phyloP scores from a whole-genome alignment of 2,329 filamentous ascomycete genomes.

The Phaeoacremonium minimum region DNA sequence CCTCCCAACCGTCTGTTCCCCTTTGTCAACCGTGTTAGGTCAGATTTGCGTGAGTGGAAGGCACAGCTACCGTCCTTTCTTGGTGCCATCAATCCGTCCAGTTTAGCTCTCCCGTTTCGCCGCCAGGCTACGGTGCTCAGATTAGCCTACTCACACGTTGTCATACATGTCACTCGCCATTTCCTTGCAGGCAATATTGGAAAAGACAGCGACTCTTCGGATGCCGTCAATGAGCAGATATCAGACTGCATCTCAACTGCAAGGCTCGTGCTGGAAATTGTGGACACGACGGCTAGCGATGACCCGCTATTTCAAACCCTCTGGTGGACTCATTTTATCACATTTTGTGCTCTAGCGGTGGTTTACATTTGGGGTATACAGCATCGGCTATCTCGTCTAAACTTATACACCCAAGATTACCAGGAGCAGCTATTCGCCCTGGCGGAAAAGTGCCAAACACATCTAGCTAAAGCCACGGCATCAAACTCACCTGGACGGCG shows the following conservation, averaged over 20 bases:
- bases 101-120: slow-evolving; percentile 37
- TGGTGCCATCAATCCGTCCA: slow-evolving; percentile 35
- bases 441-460: slow-evolving; percentile 40
- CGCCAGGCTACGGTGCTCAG: slow-evolving; percentile 48
- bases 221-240: slow-evolving; percentile 27
- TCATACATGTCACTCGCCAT: slow-evolving; percentile 50
- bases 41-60: slow-evolving; percentile 33
- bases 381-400: slow-evolving; percentile 14
- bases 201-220: slow-evolving; percentile 14
- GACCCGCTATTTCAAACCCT: slow-evolving; percentile 39
- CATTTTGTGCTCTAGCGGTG: slow-evolving; percentile 49
- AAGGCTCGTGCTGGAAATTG: slow-evolving; percentile 35
- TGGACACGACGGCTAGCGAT: slow-evolving; percentile 32
- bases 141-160: slow-evolving; percentile 49
- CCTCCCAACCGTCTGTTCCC: slow-evolving; percentile 22
- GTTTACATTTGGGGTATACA: slow-evolving; percentile 52
- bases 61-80: slow-evolving; percentile 35
- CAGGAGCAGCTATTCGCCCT: slow-evolving; percentile 15
- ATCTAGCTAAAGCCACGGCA: slow-evolving; percentile 31
- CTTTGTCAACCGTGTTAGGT: slow-evolving; percentile 31
- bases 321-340: slow-evolving; percentile 50
- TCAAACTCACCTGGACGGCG: slow-evolving; percentile 38
- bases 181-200: slow-evolving; percentile 37
- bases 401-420: not conserved
- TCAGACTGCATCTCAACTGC: slow-evolving; percentile 42